These are phyloP conservation scores for Neurospora sp. DNA, from an alignment of 2,329 filamentous ascomycete species.

Conservation along the genomic window DNA sequence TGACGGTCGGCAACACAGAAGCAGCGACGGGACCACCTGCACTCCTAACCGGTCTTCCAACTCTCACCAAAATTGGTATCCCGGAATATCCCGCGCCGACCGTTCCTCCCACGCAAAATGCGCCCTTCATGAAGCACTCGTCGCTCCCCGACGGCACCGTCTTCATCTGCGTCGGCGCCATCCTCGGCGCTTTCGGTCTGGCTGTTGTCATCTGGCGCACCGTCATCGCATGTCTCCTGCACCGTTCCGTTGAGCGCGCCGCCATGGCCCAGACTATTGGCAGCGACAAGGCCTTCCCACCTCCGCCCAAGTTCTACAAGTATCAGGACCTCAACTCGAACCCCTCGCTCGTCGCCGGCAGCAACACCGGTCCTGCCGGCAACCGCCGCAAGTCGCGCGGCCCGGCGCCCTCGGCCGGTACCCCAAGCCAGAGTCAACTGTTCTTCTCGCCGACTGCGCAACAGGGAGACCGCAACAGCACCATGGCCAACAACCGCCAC, in stretches of 20 bases:
- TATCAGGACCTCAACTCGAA: slow-evolving; percentile 49
- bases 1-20: slow-evolving; percentile 2
- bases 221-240: slow-evolving; percentile 80
- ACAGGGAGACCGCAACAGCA: neutral
- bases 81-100: slow-evolving; percentile 59
- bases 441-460: slow-evolving; percentile 91
- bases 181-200: slow-evolving; percentile 71
- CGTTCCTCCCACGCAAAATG: slow-evolving; percentile 73
- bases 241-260: slow-evolving; percentile 80
- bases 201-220: slow-evolving; percentile 82
- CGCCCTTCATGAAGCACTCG: slow-evolving; percentile 87
- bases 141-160: slow-evolving; percentile 83
- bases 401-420: slow-evolving; percentile 38
- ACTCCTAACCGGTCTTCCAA: slow-evolving; percentile 27
- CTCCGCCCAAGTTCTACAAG: slow-evolving; percentile 53
- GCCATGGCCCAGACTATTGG: slow-evolving; percentile 62
- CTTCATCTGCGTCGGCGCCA: slow-evolving; percentile 88
- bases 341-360: slow-evolving; percentile 38
- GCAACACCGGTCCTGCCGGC: slow-evolving; percentile 37
- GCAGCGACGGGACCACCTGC: slow-evolving; percentile 3
- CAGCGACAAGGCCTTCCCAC: slow-evolving; percentile 59
- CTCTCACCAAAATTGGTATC: slow-evolving; percentile 29
- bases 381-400: slow-evolving; percentile 43
- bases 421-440: slow-evolving; percentile 57
- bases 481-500: slow-evolving; percentile 48